Base-by-base conservation (phyloP, 2,329 filamentous ascomycete species). In the Cordyceps farinosa region DNA sequence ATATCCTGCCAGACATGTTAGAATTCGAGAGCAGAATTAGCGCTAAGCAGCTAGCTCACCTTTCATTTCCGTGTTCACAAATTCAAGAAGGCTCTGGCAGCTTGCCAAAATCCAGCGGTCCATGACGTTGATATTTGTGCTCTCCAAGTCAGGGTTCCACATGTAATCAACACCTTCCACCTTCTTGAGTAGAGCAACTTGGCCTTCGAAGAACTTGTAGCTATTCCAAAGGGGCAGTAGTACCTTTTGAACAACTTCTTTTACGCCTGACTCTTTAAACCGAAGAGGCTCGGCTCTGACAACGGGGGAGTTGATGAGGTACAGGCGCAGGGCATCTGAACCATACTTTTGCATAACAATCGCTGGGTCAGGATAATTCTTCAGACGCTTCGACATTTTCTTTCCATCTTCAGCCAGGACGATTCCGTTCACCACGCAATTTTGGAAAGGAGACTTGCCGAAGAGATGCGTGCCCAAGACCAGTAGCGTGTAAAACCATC, bases 381-480 rank as follows among this genome's bases (percentile, higher is more conserved):
- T 96, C 64, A 97, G 82, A 61, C 94, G 87, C 78, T 98, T 98
- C 7, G 92, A 97, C 94, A 98, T 98, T 82, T 98, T 98, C 82
- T 97, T 97, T 62, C 94, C 94, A 71, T 97, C 92, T 74, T 96
- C 92, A 1, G 93, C 93, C 47, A 97, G 83, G 5, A 97, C 92
- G 66, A 97, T 95, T 56, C 93, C 93, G 72, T 96, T 97, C 66
- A 97, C 92, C n/a, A 97, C 91, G 70, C 92, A 96, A 74, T 97
- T 97, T 78, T 95, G 88, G 82, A 97, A 97, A 0, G 94, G 92
- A 2, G 92, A 86, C 42, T 87, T 84, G 50, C 90, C 90, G 70
- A 95, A 96, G 4, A 97, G 83, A 73, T 96, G 91, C 8, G 90
- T 95, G 40, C 93, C 93, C 54, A 98, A 80, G 10, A 97, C 92